Evolutionary conservation across 768 basidiomycete genomes (phyloP).

Genomic region (Kwoniella sp.): DNA sequence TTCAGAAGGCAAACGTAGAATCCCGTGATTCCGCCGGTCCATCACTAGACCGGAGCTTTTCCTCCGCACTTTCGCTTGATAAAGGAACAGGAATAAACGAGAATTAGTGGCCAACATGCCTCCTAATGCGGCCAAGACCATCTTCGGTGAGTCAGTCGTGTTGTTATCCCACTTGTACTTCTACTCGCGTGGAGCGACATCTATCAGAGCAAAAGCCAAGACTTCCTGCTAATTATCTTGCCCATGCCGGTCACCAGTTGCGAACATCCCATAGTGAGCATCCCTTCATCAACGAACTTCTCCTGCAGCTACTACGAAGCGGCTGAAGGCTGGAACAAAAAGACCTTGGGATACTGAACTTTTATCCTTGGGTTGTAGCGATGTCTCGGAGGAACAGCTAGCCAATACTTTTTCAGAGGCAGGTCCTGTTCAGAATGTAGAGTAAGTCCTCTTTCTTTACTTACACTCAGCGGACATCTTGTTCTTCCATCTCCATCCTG

Average conservation of each 20-base stretch:
- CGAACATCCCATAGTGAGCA: slow-evolving; percentile 25
- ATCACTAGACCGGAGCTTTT: no score
- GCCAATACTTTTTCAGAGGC: slow-evolving; percentile 53
- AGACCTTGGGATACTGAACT: no score
- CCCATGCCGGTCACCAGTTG: slow-evolving; percentile 13
- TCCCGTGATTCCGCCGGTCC: no score
- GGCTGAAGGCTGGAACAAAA: no score
- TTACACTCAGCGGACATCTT: not conserved
- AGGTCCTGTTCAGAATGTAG: slow-evolving; percentile 54
- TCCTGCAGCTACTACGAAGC: no score
- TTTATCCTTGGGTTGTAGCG: slow-evolving; percentile 36
- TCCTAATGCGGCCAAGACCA: slow-evolving; percentile 14
- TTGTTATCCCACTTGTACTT: not conserved
- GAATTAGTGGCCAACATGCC: slow-evolving; percentile 1
- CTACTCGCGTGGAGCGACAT: no score
- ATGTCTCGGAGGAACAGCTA: slow-evolving; percentile 57
- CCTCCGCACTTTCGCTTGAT: not conserved
- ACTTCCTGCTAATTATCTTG: no score
- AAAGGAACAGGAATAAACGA: not conserved
- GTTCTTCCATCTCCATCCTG: not conserved
- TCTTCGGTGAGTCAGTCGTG: slow-evolving; percentile 15
- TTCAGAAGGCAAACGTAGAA: no score
- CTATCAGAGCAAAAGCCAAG: no score
- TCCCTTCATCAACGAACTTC: not conserved
- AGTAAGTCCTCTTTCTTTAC: slow-evolving; percentile 36